phyloP scores from a whole-genome alignment of 225 moss, liverwort and hornwort genomes.

The Pseudisothecium myosuroides region DNA sequence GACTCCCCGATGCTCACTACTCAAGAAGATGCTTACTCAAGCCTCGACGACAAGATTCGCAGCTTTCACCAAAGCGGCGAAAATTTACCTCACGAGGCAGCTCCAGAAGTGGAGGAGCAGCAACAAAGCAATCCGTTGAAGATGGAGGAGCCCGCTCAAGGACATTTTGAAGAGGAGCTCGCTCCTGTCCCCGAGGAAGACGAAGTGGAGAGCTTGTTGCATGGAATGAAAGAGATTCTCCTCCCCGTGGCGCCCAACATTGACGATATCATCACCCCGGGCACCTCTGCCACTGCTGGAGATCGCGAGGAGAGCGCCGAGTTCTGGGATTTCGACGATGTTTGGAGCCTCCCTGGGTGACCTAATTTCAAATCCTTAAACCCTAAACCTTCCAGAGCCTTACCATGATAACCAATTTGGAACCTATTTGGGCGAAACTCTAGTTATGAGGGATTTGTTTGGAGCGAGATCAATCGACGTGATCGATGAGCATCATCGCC shows the following conservation, averaged over 20 bases:
- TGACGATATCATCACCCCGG: slow-evolving; percentile 1
- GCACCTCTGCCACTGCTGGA: not conserved
- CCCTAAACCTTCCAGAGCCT: not conserved
- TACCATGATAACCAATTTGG: not conserved
- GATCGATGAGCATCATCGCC: slow-evolving; percentile 1
- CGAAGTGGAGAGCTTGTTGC: slow-evolving; percentile 28
- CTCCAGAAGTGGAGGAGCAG: not conserved
- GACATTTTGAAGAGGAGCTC: not conserved
- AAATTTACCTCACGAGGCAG: not conserved
- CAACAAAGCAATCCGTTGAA: not conserved
- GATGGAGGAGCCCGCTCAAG: not conserved
- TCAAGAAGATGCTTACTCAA: not conserved
- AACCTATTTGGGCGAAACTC: too few relatives aligned
- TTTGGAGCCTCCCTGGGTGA: slow-evolving; percentile 13
- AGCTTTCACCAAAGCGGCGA: not conserved
- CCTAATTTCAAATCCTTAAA: not conserved
- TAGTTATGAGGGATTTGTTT: not conserved
- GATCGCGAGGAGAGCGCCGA: not conserved
- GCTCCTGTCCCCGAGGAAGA: not conserved
- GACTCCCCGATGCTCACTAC: not conserved
- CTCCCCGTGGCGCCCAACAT: slow-evolving; percentile 13
- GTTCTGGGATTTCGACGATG: slow-evolving; percentile 19
- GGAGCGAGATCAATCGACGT: not conserved
- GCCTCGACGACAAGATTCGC: not conserved
- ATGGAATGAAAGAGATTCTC: slow-evolving; percentile 23